Conservation (phyloP, 1,139 yeast species). For the Saccharomycopsis hybrid region DNA sequence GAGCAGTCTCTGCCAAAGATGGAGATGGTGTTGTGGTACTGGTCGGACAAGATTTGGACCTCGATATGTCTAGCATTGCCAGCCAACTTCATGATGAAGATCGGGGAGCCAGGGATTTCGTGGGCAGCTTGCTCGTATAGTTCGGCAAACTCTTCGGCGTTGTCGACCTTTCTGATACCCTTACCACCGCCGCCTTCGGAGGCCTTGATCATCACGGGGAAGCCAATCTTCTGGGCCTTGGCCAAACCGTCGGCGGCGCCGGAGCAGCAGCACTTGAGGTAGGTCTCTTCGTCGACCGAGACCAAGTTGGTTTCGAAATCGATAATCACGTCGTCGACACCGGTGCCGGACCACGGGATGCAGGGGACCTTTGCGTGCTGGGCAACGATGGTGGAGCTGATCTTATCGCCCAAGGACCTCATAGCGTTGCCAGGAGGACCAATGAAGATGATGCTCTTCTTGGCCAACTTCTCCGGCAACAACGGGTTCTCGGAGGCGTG, state of each 20-base stretch:
- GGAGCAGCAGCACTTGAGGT: constrained; percentile 80
- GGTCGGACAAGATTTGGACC: constrained; percentile 91
- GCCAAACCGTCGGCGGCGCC: constrained; percentile 83
- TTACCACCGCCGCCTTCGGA: constrained; percentile 99
- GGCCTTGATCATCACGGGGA: constrained; percentile 95
- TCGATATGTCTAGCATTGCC: constrained; percentile 95
- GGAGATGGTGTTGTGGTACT: constrained; percentile 90
- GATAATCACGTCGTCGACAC: constrained; percentile 72
- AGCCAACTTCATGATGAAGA: constrained; percentile 89
- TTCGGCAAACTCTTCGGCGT: constrained; percentile 62
- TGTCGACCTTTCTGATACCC: constrained; percentile 90
- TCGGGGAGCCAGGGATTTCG: constrained; percentile 95
- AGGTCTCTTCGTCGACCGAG: constrained; percentile 77
- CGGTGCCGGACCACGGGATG: constrained; percentile 99
- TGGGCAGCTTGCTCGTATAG: constrained; percentile 85
- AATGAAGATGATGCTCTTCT: constrained; percentile 81
- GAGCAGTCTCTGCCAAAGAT: constrained; percentile 96
- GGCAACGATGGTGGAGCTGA: constrained; percentile 95
- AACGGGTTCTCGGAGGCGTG: constrained; percentile 97
- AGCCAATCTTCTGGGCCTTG: constrained; percentile 81
- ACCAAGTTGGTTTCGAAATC: constrained; percentile 71
- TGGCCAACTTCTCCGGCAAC: constrained; percentile 89
- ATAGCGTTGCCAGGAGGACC: constrained; percentile 99
- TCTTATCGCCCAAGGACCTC: constrained; percentile 98
- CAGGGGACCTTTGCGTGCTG: constrained; percentile 98